phyloP scores from a whole-genome alignment of 2,329 filamentous ascomycete species.

The Aspergillus luchuensis region DNA sequence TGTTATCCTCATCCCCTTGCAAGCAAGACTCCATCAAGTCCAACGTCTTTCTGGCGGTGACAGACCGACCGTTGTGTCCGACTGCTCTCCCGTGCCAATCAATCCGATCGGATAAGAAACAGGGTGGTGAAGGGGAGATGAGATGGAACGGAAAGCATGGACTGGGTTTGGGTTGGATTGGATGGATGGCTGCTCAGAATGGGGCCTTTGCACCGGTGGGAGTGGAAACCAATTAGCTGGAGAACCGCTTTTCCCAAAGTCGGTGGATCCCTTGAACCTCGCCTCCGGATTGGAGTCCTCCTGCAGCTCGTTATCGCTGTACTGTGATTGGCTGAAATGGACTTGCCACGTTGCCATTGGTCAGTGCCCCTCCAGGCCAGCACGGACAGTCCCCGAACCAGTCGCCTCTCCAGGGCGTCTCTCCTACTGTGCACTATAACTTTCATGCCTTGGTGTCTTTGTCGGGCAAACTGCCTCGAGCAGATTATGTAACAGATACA shows the following conservation, averaged over 20 bases:
- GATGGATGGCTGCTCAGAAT: slow-evolving; percentile 1
- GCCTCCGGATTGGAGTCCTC: slow-evolving; percentile 21
- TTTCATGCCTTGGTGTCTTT: too few relatives aligned
- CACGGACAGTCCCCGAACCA: slow-evolving; percentile 25
- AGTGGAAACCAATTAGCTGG: slow-evolving; percentile 22
- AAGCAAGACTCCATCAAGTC: background rate
- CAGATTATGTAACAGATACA: slow-evolving; percentile 15
- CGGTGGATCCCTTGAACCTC: slow-evolving; percentile 14
- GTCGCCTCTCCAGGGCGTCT: slow-evolving; percentile 9
- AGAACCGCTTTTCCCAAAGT: slow-evolving; percentile 17
- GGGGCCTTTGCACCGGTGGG: background rate
- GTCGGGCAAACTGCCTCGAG: slow-evolving; percentile 11
- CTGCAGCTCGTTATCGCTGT: slow-evolving; percentile 22
- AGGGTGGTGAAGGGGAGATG: background rate
- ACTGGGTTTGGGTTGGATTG: background rate
- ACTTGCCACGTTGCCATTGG: slow-evolving; percentile 16
- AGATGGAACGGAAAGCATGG: background rate
- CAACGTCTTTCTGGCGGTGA: slow-evolving; percentile 8
- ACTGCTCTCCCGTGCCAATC: slow-evolving; percentile 7
- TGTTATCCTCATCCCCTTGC: background rate
- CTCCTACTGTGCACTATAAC: background rate
- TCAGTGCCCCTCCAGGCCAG: slow-evolving; percentile 14
- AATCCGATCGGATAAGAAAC: slow-evolving; percentile 6
- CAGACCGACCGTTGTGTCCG: slow-evolving; percentile 4
- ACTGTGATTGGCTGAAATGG: slow-evolving; percentile 9